A percentile compares a stretch with the other conserved stretches of the same genome.
Conservation (phyloP, 495 filamentous ascomycete genomes). For the Daldinia childiae region DNA sequence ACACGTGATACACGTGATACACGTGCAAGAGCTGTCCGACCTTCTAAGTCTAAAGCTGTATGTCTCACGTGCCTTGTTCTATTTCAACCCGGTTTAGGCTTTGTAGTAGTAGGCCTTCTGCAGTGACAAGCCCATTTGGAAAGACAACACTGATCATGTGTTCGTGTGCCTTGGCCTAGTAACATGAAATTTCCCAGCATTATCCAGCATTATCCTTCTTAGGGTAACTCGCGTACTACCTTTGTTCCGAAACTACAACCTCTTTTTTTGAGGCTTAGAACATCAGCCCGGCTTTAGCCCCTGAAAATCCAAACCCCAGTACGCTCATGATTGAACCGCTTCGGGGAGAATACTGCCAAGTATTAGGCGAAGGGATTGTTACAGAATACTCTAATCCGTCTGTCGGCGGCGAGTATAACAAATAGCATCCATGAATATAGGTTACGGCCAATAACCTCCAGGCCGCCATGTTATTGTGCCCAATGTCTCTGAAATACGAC, state of each 20-base stretch:
- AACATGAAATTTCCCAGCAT: not conserved
- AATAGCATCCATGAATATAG: constrained; percentile 8
- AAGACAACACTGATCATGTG: constrained; percentile 28
- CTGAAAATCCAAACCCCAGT: constrained; percentile 12
- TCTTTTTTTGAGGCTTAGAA: constrained; percentile 17
- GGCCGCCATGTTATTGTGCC: constrained; percentile 14
- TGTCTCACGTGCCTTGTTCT: constrained; percentile 35
- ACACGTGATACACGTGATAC: constrained; percentile 31
- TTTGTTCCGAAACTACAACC: constrained; percentile 24
- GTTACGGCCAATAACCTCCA: constrained; percentile 14
- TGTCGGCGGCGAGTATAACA: constrained; percentile 17
- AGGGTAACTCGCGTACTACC: constrained; percentile 15
- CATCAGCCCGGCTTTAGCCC: constrained; percentile 3
- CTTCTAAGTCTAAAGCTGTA: constrained; percentile 20
- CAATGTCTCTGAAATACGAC: constrained; percentile 26
- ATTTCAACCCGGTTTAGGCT: constrained; percentile 10
- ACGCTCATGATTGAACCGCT: constrained; percentile 14
- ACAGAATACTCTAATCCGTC: constrained; percentile 30
- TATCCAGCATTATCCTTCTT: constrained; percentile 4
- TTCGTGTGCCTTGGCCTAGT: constrained; percentile 16
- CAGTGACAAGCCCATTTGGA: constrained; percentile 36
- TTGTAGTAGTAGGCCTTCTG: constrained; percentile 24
- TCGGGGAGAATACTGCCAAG: constrained; percentile 11
- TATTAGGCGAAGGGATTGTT: constrained; percentile 8
- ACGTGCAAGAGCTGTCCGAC: constrained; percentile 20